Evolutionary conservation across 2,329 filamentous ascomycete genomes (phyloP), one percentile per base, ranked within the genome.

Genomic region (Thermomyces lanuginosus): DNA sequence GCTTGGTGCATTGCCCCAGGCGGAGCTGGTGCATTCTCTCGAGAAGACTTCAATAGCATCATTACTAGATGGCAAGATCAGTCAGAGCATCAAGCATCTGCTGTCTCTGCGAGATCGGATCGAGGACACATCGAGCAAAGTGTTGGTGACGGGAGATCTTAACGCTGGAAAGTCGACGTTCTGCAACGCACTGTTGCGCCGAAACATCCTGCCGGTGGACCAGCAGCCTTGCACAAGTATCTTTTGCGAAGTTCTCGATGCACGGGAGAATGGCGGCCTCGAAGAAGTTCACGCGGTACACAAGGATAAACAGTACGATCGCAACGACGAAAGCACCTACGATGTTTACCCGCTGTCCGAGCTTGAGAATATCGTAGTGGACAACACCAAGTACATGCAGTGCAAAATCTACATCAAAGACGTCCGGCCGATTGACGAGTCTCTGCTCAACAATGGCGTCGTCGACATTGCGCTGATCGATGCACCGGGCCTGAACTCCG

Each of bases 81-180:
- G 76, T 42, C 81, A 89, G 35, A 93, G 83, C 49, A 78, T 95
- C 46, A 82, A 83, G 42, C 89, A 98, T 53, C 66, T 98, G 1
- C 65, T 81, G 30, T 73, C 80, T 0, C 63, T 98, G 17, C 74
- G 83, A 33, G 89, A 95, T 39, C 75, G 89, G 28, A 98, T 98
- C 36, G 89, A 95, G 49, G 89, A 98, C 52, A 95, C 82, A 0
- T 81, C 86, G 4, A 95, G 86, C 56, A 98, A 98, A 52, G 89
- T 98, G 1, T 58, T 98, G 31, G 75, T 98, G 10, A 98, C 89
- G 0, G 89, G 89, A 44, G 89, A 98, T 48, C 56, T 98, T 28
- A 98, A 98, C 46, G 86, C 89, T 6, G 89, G 89, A 46, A 98
- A 98, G 49, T 98, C 89, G 3, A 98, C 89, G 1, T 98, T 98